Percentiles rank a stretch among this genome's conserved stretches.
Evolutionary conservation across 2,329 filamentous ascomycete genomes (phyloP).

Genomic region (Huntiella abstrusa): DNA sequence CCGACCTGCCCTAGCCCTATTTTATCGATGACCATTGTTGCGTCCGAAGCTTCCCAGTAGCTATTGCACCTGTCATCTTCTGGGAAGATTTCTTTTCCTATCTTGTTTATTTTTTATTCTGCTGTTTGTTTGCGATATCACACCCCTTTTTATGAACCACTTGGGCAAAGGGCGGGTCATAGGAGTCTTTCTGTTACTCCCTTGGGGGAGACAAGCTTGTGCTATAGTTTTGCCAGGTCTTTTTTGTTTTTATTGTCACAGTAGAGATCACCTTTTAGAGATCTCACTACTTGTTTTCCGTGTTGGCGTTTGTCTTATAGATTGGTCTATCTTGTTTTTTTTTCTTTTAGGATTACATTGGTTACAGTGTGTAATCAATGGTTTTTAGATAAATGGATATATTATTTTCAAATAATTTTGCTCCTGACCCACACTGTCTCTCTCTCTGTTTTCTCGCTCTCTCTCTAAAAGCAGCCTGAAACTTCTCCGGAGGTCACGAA

Average conservation of each 20-base stretch:
- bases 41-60: constrained; percentile 8
- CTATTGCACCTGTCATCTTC: constrained; percentile 4
- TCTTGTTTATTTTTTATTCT: background rate
- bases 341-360: background rate
- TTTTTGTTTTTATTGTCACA: no score
- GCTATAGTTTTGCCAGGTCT: no score
- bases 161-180: no score
- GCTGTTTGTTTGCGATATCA: background rate
- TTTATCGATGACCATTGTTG: background rate
- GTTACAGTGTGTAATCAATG: background rate
- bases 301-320: background rate
- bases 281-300: background rate
- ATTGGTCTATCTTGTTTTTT: background rate
- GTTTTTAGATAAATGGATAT: background rate
- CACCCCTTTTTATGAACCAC: no score
- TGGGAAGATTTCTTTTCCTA: constrained; percentile 2
- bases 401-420: background rate
- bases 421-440: background rate
- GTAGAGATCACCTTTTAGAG: no score
- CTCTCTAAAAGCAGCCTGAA: background rate
- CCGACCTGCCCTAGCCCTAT: no score
- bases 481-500: background rate
- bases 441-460: background rate
- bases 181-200: no score
- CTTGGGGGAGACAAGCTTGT: no score